Evolutionary conservation across 1,284 basidiomycete species (phyloP), one percentile per base, ranked within the genome.

Genomic region (Leccinum solheimii): DNA sequence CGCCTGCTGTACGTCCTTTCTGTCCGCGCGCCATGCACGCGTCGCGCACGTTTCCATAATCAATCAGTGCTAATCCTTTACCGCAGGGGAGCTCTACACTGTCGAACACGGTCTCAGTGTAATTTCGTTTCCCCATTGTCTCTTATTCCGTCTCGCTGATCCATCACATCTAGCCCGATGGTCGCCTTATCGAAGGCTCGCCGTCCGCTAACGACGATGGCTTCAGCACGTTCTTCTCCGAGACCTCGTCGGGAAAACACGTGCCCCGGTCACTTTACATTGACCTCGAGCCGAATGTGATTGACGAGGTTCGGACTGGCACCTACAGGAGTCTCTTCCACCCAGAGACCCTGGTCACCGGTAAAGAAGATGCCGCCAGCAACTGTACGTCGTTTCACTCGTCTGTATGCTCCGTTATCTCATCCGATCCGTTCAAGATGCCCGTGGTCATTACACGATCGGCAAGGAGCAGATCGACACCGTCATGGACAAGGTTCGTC

Each of bases 341-440:
- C 79, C 97, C 97, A 40, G 97, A 99, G 85, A 98, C 97, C 63
- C 86, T 99, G 73, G 87, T 99, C 75, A 96, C 92, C 62, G 97
- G 97, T 72, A 99, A 99, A 83, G 97, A 99, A 82, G 97, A 99
- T 78, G 96, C 96, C 61, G 97, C 97, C 68, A 99, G 96, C 86
- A 99, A 99, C 83, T 99, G 94, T 95, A 77, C 61, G 16, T 21
- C 6, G 55, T 32, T 51, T 13, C 14, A 6, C 38, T 38, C 21
- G 8, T 56, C 40, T 49, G 3, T 38, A 19, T 30, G 1, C 48
- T 14, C 2, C 40, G 36, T 40, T 36, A 2, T 56, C 55, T 62
- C 58, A 59, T 16, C 5, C 13, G 36, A 40, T 54, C 3, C 14
- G 16, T 32, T 1, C 56, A 58, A 95, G 94, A 98, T 79, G 95